phyloP scores from a whole-genome alignment of 2,329 filamentous ascomycete genomes.

The Colletotrichum agaves region DNA sequence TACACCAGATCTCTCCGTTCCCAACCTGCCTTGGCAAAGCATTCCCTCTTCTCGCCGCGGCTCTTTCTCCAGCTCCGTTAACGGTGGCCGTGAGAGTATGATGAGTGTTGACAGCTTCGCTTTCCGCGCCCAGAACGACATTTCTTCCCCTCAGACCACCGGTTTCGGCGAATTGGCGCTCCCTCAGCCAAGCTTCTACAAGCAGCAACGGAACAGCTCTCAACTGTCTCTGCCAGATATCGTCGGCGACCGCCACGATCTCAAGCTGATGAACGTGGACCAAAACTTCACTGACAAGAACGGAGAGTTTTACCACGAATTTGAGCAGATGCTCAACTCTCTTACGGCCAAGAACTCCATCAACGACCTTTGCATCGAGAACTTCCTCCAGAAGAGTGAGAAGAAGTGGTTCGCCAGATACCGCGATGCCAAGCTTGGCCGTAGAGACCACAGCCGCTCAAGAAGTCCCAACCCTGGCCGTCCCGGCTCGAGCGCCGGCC shows the following conservation, averaged over 20 bases:
- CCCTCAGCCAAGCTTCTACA: constrained; percentile 36
- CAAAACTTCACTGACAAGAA: constrained; percentile 74
- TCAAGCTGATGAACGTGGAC: constrained; percentile 72
- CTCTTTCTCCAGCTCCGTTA: constrained; percentile 34
- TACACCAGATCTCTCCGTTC: constrained; percentile 30
- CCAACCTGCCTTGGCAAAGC: constrained; percentile 30
- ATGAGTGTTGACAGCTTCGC: constrained; percentile 43
- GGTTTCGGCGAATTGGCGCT: constrained; percentile 31
- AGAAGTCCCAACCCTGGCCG: constrained; percentile 43
- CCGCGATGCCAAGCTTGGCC: constrained; percentile 67
- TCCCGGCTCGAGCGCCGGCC: constrained; percentile 37
- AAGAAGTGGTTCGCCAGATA: constrained; percentile 73
- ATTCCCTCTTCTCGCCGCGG: constrained; percentile 34
- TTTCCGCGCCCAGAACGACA: constrained; percentile 39
- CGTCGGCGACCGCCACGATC: constrained; percentile 70
- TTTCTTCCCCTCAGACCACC: constrained; percentile 18
- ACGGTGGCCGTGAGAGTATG: constrained; percentile 34
- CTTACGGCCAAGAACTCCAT: constrained; percentile 67
- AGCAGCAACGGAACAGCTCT: constrained; percentile 53
- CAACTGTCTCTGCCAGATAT: constrained; percentile 66
- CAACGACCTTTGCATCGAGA: constrained; percentile 70
- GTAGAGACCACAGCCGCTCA: constrained; percentile 49
- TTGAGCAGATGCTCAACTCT: constrained; percentile 65
- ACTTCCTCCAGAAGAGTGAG: constrained; percentile 72
- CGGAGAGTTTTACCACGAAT: constrained; percentile 68